These are phyloP conservation scores for Agaricales sp. DNA, from an alignment of 1,284 basidiomycete genomes.

Conservation along the genomic window DNA sequence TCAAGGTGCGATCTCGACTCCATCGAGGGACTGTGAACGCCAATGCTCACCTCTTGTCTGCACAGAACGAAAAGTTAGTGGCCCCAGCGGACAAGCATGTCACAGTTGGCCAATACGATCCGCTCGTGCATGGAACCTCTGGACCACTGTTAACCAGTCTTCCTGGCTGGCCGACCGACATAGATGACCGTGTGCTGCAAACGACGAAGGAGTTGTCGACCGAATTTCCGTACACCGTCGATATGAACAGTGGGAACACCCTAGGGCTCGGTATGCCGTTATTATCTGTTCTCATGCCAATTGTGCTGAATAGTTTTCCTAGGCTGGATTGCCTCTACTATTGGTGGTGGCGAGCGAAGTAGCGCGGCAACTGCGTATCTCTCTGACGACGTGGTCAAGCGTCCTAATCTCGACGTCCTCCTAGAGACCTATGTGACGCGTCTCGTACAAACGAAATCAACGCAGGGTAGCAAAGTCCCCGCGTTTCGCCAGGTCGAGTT, in stretches of 20 bases:
- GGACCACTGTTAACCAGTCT: slow-evolving; percentile 24
- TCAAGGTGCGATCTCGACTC: too few relatives aligned
- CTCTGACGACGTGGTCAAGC: slow-evolving; percentile 17
- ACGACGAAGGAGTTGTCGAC: slow-evolving; percentile 19
- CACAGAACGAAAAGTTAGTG: slow-evolving; percentile 19
- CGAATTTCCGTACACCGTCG: slow-evolving; percentile 28
- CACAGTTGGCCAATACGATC: slow-evolving; percentile 19
- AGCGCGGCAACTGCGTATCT: slow-evolving; percentile 29
- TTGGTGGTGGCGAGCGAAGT: slow-evolving; percentile 20
- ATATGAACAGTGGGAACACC: slow-evolving; percentile 25
- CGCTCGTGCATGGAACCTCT: slow-evolving; percentile 19
- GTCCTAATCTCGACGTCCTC: slow-evolving; percentile 21
- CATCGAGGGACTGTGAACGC: too few relatives aligned
- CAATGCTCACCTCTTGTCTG: too few relatives aligned
- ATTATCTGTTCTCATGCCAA: not conserved
- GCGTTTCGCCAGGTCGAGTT: slow-evolving; percentile 12
- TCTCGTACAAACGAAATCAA: slow-evolving; percentile 13
- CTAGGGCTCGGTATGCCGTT: slow-evolving; percentile 24
- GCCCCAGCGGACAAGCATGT: slow-evolving; percentile 20
- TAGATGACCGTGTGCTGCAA: slow-evolving; percentile 23
- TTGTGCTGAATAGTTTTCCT: not conserved
- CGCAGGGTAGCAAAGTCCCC: slow-evolving; percentile 4
- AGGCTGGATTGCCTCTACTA: slow-evolving; percentile 26
- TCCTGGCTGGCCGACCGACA: slow-evolving; percentile 18
- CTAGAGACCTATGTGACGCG: slow-evolving; percentile 19